These are phyloP conservation scores for Coemansia sp. DNA, from an alignment of 192 early-diverging fungal species.

Conservation along the genomic window DNA sequence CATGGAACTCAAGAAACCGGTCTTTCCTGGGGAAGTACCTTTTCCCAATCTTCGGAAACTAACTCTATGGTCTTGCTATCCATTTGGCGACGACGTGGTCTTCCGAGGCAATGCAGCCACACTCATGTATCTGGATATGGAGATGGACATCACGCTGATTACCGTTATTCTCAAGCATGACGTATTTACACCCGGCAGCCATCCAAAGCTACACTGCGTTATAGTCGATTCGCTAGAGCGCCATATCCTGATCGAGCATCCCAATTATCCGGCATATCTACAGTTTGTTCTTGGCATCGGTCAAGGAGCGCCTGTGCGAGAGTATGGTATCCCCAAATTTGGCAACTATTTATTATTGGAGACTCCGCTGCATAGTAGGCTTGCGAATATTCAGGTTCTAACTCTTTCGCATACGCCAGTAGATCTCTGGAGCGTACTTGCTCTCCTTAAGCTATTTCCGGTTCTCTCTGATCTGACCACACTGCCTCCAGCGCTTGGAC, in stretches of 20 bases:
- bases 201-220: background rate
- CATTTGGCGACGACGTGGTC: background rate
- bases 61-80: background rate
- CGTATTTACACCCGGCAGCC: background rate
- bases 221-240: background rate
- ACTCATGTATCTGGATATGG: background rate
- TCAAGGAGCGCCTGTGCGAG: background rate
- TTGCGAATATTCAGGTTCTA: background rate
- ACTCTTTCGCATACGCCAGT: background rate
- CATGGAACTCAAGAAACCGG: background rate
- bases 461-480: background rate
- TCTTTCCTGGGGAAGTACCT: background rate
- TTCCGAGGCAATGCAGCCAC: constrained; percentile 6
- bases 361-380: background rate
- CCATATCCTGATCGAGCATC: background rate
- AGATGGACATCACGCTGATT: background rate
- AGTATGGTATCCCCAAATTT: background rate
- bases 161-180: background rate
- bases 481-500: background rate
- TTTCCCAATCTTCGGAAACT: background rate
- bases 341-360: background rate
- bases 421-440: background rate
- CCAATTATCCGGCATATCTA: background rate
- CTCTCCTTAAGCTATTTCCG: background rate
- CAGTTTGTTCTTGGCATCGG: background rate